Conservation (phyloP, 2,329 filamentous ascomycete species). For the Aphanocladium album region DNA sequence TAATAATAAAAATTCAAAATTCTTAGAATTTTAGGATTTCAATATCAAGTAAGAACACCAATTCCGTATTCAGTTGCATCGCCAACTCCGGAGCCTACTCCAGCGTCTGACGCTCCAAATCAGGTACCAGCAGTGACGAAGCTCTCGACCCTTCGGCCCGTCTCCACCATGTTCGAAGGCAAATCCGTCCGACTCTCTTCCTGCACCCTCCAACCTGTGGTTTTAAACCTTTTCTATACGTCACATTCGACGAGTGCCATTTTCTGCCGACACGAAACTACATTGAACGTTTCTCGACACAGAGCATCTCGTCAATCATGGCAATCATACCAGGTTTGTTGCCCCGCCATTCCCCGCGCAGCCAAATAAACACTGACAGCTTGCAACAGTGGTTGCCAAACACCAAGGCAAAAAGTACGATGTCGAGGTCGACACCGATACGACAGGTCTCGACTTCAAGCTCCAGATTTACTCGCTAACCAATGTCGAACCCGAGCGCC, state of each 20-base stretch:
- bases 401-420: conserved; percentile 95
- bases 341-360: conserved; percentile 16
- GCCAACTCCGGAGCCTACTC: background rate
- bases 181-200: background rate
- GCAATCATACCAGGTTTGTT: conserved; percentile 50
- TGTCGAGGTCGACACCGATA: conserved; percentile 79
- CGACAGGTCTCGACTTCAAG: conserved; percentile 90
- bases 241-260: background rate
- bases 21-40: too few species aligned
- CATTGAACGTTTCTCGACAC: conserved; percentile 5
- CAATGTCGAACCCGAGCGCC: conserved; percentile 89
- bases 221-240: background rate
- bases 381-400: conserved; percentile 72
- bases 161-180: conserved; percentile 14
- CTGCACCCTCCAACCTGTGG: background rate
- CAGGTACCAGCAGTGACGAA: conserved; percentile 33
- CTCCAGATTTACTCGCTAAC: conserved; percentile 93
- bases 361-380: background rate
- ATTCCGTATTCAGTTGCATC: too few species aligned
- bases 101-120: conserved; percentile 3
- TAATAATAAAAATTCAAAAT: too few species aligned
- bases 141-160: conserved; percentile 16
- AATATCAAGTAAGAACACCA: too few species aligned
- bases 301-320: conserved; percentile 40
- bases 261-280: background rate